These are phyloP conservation scores for Tulasnella sp. DNA, from an alignment of 768 basidiomycete species.

Conservation along the genomic window DNA sequence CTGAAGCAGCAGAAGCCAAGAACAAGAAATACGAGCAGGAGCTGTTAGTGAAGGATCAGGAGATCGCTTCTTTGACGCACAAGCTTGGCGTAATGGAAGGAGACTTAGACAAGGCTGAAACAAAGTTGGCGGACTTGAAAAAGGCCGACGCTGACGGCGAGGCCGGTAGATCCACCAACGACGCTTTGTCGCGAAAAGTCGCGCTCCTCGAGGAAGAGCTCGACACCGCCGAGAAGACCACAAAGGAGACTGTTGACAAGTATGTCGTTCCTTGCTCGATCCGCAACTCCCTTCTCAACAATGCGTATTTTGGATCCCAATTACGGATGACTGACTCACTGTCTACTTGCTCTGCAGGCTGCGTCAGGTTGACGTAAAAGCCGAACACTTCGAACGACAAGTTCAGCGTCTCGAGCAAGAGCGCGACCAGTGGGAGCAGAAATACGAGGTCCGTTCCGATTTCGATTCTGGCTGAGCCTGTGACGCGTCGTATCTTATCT, in stretches of 20 bases:
- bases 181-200: conserved; percentile 75
- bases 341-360: conserved; percentile 49
- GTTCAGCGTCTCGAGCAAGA: conserved; percentile 83
- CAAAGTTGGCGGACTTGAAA: conserved; percentile 63
- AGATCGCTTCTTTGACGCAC: conserved; percentile 72
- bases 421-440: conserved; percentile 89
- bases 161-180: conserved; percentile 62
- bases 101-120: conserved; percentile 69
- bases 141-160: conserved; percentile 61
- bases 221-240: conserved; percentile 90
- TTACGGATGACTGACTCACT: background rate
- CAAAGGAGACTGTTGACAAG: conserved; percentile 97
- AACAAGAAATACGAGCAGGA: conserved; percentile 72
- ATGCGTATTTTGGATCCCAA: too few species aligned
- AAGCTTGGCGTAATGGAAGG: conserved; percentile 60
- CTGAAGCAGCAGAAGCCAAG: conserved; percentile 81
- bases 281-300: too few species aligned
- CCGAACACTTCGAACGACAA: conserved; percentile 95
- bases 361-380: conserved; percentile 95
- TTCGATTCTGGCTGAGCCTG: background rate
- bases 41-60: conserved; percentile 79
- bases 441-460: conserved; percentile 69
- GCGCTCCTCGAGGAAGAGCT: conserved; percentile 92
- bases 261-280: too few species aligned
- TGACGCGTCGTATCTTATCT: background rate